Evolutionary conservation across 305 asterid genomes (phyloP), one percentile per base, ranked within the genome.

Genomic region (Solanum hybrid): DNA sequence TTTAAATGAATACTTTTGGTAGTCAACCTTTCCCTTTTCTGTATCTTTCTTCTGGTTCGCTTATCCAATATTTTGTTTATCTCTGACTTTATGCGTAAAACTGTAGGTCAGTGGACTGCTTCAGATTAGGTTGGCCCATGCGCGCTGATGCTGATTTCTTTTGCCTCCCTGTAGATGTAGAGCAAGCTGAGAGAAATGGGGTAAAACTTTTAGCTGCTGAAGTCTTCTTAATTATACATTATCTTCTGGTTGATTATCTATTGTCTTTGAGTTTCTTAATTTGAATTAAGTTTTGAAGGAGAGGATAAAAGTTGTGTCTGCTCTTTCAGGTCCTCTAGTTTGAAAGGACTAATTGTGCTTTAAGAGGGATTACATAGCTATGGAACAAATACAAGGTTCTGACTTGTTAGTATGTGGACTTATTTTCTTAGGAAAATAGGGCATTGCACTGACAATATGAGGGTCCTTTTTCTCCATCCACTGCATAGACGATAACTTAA

Each of bases 81-180:
- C 34, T 84, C 75, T 31, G 88, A 51, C 88, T 51, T 84, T 51
- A 10, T 57, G 75, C 4, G 26, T 40, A 89, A 77, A 79, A 31
- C 57, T 90, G 51, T 92, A 97, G 99, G 99, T 96, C 99, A 20
- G 99, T 94, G 89, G 99, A 97, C 93, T 97, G 99, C 94, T 97
- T 97, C 92, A 96, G 98, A 42, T 91, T 97, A 92, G 98, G 99
- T 89, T 97, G 99, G 99, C 99, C 99, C 77, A 97, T 97, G 99
- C 99, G 98, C 7, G 99, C 99, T 89, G 98, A 97, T 94, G 99
- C 99, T 93, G 99, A 97, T 93, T 97, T 96, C 93, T 97, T 97
- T 92, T 94, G 98, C 91, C 93, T 90, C 90, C 94, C 96, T 3
- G 91, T 86, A 29, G 95, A 92, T 90, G 92, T 86, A 89, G 91